Evolutionary conservation across 2,329 filamentous ascomycete genomes (phyloP), one percentile per base, ranked within the genome.

Genomic region (Aspergillus sp.): DNA sequence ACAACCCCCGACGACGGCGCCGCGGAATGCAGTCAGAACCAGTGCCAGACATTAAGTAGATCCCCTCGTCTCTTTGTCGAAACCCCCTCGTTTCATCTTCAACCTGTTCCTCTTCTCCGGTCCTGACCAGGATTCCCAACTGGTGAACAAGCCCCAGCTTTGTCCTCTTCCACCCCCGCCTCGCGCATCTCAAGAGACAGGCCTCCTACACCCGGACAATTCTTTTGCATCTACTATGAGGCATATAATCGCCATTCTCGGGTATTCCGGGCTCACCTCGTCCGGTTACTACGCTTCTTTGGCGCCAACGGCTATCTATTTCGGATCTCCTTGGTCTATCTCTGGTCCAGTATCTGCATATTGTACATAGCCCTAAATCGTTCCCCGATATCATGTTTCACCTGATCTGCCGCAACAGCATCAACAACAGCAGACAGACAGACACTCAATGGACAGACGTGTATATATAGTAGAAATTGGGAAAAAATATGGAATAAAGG

Each of bases 21-120:
- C 60, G 60, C 64, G 64, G 63, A 67, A 66, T 64, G 62, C 57
- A 59, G n/a, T 30, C 39, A n/a, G 41, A 6, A 15, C 25, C n/a
- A 32, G 12, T 25, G 17, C 23, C 25, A 55, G 23, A 17, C 32
- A 15, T 15, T 19, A 7, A 32, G 21, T 10, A 28, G 5, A 17
- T n/a, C 15, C 12, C 12, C 32, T 36, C 32, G 32, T 2, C 32
- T 13, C 12, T 15, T 36, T 15, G 32, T 12, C 41, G 19, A 45
- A 45, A 7, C 25, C 45, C n/a, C 45, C 28, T n/a, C 47, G 47
- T 50, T 50, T 50, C 28, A 50, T 2, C 7, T 50, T n/a, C 12
- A 12, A 10, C 10, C 19, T 23, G 10, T 19, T 13, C 19, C 21
- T 21, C 19, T 45, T 45, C 19, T 13, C 4, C 4, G 21, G 41